Percentiles rank a stretch among this genome's conserved stretches.
phyloP scores from a whole-genome alignment of 257 asterid species.

The Solanum lycopersicoides region DNA sequence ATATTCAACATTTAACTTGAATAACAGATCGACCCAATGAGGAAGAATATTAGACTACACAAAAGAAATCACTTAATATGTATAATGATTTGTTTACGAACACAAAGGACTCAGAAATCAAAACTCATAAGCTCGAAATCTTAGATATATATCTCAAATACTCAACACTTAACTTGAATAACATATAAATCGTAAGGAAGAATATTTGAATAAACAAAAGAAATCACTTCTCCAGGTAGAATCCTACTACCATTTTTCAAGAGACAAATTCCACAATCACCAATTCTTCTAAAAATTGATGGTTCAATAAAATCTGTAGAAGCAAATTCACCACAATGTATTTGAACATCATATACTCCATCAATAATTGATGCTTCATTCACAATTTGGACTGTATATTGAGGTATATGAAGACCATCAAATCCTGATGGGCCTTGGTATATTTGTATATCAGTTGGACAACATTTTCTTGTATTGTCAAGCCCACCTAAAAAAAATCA shows the following conservation, averaged over 20 bases:
- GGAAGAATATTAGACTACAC: too few relatives aligned
- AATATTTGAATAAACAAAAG: slow-evolving; percentile 51
- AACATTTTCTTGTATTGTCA: background rate
- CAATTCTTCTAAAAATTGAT: slow-evolving; percentile 28
- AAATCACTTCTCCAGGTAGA: slow-evolving; percentile 44
- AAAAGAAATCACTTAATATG: too few relatives aligned
- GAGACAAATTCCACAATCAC: slow-evolving; percentile 16
- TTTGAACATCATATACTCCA: slow-evolving; percentile 36
- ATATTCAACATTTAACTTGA: too few relatives aligned
- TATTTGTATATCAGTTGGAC: background rate
- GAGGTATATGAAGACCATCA: slow-evolving; percentile 40
- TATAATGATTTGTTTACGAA: too few relatives aligned
- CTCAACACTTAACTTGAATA: slow-evolving; percentile 22
- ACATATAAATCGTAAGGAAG: slow-evolving; percentile 37
- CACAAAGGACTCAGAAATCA: background rate
- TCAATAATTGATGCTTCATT: slow-evolving; percentile 32
- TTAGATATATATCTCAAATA: background rate
- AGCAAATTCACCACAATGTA: slow-evolving; percentile 45
- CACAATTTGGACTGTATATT: slow-evolving; percentile 44
- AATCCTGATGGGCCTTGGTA: slow-evolving; percentile 60
- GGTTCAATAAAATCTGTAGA: slow-evolving; percentile 48
- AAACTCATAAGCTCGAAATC: background rate
- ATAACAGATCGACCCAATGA: background rate
- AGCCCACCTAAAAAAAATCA: slow-evolving; percentile 7
- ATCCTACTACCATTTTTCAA: slow-evolving; percentile 34